A percentile compares a stretch with the other conserved stretches of the same genome.
Conservation (phyloP, 306 rosid genomes). For the Purshia tridentata region DNA sequence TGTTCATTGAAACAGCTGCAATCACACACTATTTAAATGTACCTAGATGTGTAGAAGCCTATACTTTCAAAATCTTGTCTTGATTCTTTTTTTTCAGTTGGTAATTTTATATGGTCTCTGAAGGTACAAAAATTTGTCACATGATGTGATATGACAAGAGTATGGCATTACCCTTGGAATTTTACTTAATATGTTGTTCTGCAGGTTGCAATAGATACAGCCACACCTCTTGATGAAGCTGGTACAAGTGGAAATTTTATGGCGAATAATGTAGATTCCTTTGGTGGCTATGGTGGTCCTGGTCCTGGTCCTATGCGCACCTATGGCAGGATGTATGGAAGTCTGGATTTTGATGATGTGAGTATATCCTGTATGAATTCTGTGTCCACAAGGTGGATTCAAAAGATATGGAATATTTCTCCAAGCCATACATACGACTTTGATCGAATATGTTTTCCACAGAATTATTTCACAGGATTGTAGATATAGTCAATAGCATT, state of each 20-base stretch:
- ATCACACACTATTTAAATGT: not conserved
- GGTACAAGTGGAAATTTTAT: slow-evolving; percentile 67
- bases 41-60: not conserved
- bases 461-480: not conserved
- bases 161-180: not conserved
- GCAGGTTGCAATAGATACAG: slow-evolving; percentile 70
- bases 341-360: slow-evolving; percentile 88
- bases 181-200: not conserved
- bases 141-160: not conserved
- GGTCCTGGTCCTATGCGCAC: slow-evolving; percentile 52
- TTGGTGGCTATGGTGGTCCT: slow-evolving; percentile 66
- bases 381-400: not conserved
- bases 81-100: too few relatives aligned
- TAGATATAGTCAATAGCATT: not conserved
- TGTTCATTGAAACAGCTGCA: slow-evolving; percentile 3
- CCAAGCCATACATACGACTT: not conserved
- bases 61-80: too few relatives aligned
- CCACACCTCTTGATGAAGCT: slow-evolving; percentile 85
- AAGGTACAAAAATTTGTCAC: not conserved
- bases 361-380: slow-evolving; percentile 29
- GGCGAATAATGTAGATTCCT: slow-evolving; percentile 60
- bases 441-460: not conserved
- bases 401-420: not conserved
- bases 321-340: slow-evolving; percentile 92
- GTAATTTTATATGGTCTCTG: not conserved